phyloP scores from a whole-genome alignment of 352 stramenopile genomes.

The Globisporangium emineosum region DNA sequence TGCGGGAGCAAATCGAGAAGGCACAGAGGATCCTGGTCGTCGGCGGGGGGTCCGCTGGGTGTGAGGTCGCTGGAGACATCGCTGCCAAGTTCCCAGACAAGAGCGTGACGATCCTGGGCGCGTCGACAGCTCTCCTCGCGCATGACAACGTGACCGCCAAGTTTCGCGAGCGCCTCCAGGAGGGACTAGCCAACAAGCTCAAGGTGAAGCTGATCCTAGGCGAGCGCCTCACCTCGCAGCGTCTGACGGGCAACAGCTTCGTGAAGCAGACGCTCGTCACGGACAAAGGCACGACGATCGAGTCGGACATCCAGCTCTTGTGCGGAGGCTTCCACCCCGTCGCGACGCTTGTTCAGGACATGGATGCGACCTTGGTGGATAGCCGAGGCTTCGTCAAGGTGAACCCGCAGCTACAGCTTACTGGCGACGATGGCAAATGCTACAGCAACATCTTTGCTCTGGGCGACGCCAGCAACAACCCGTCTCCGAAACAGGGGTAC shows the following conservation, averaged over 20 bases:
- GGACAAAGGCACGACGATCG: slow-evolving; percentile 39
- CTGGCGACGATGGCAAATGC: slow-evolving; percentile 26
- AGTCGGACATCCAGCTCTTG: slow-evolving; percentile 44
- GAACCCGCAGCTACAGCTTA: slow-evolving; percentile 45
- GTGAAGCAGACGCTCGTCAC: slow-evolving; percentile 33
- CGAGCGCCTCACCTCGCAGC: slow-evolving; percentile 36
- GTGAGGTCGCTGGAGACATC: slow-evolving; percentile 51
- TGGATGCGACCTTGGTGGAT: slow-evolving; percentile 43
- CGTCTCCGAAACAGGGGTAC: slow-evolving; percentile 39
- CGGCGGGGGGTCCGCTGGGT: slow-evolving; percentile 42
- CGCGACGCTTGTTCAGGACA: slow-evolving; percentile 19
- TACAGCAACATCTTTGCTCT: slow-evolving; percentile 51
- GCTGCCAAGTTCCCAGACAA: slow-evolving; percentile 37
- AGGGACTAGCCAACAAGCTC: slow-evolving; percentile 26
- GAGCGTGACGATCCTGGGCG: slow-evolving; percentile 41
- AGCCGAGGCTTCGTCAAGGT: slow-evolving; percentile 37
- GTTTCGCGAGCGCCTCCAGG: slow-evolving; percentile 34
- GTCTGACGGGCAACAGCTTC: slow-evolving; percentile 29
- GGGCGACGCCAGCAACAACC: slow-evolving; percentile 53
- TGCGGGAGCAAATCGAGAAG: slow-evolving; percentile 27
- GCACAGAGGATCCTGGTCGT: slow-evolving; percentile 43
- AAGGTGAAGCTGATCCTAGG: slow-evolving; percentile 38
- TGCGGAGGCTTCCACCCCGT: slow-evolving; percentile 29
- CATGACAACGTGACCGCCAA: slow-evolving; percentile 26
- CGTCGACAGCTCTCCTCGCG: slow-evolving; percentile 19